Evolutionary conservation across 2,329 filamentous ascomycete species (phyloP).

Genomic region (Ophiognomonia clavigignenti-juglandacearum): DNA sequence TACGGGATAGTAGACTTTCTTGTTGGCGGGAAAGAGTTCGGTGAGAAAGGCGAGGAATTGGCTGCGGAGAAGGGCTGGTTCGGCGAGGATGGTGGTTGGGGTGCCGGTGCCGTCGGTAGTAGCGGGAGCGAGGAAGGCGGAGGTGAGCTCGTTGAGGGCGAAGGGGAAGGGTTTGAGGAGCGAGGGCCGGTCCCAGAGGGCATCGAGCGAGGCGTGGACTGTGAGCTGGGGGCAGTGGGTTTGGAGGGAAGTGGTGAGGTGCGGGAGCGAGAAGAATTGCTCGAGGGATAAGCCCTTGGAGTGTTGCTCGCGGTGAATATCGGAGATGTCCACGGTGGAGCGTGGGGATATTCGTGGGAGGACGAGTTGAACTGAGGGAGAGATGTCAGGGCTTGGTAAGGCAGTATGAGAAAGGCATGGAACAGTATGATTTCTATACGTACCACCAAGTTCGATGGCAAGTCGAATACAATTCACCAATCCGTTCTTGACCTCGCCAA

Average conservation of each 20-base stretch:
- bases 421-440: constrained; percentile 19
- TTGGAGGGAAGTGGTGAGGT: constrained; percentile 26
- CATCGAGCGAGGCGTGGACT: constrained; percentile 29
- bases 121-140: constrained; percentile 17
- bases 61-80: constrained; percentile 17
- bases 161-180: constrained; percentile 22
- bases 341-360: constrained; percentile 31
- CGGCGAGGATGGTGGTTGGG: constrained; percentile 21
- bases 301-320: constrained; percentile 21
- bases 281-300: constrained; percentile 24
- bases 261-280: constrained; percentile 30
- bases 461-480: constrained; percentile 40
- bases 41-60: constrained; percentile 25
- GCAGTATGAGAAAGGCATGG: constrained; percentile 15
- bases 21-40: constrained; percentile 20
- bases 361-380: constrained; percentile 32
- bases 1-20: constrained; percentile 26
- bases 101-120: constrained; percentile 14
- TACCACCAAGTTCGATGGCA: constrained; percentile 42
- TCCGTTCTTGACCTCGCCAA: constrained; percentile 40
- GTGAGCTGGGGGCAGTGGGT: constrained; percentile 32
- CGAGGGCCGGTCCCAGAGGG: constrained; percentile 28
- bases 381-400: too few species aligned
- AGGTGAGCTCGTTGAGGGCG: constrained; percentile 19
- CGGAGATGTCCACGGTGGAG: constrained; percentile 25